Evolutionary conservation across 768 basidiomycete genomes (phyloP).

Genomic region (Amanita rimosa): DNA sequence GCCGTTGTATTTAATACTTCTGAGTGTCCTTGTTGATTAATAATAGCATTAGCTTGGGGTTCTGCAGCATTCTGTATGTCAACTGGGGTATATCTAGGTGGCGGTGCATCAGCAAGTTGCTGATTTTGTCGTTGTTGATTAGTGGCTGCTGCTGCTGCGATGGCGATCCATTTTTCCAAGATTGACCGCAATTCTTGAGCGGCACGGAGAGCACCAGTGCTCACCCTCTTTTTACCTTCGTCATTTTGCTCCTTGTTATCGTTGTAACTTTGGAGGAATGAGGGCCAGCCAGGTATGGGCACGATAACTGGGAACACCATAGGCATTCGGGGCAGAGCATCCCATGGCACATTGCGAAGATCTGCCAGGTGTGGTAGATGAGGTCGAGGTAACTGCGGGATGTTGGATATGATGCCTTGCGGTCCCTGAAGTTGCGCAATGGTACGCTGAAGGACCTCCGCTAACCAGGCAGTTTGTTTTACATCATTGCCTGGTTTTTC

Average conservation of each 20-base stretch:
- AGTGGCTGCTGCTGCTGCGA: constrained; percentile 38
- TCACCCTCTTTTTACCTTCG: constrained; percentile 22
- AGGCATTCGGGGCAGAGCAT: constrained; percentile 52
- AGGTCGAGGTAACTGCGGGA: constrained; percentile 42
- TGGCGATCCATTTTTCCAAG: constrained; percentile 69
- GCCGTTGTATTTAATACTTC: constrained; percentile 15
- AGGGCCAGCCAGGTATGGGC: constrained; percentile 54
- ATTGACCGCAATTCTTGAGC: constrained; percentile 56
- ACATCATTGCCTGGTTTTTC: constrained; percentile 23
- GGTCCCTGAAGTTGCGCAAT: constrained; percentile 51
- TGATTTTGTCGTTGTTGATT: constrained; percentile 14
- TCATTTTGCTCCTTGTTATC: constrained; percentile 17
- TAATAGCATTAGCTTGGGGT: not conserved
- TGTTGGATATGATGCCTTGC: constrained; percentile 36
- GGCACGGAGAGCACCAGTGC: constrained; percentile 32
- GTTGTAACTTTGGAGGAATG: constrained; percentile 30
- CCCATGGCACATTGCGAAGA: constrained; percentile 55
- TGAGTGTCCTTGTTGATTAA: constrained; percentile 6
- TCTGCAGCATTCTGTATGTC: constrained; percentile 9
- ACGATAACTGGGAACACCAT: constrained; percentile 75
- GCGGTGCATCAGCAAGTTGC: constrained; percentile 43
- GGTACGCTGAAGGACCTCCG: constrained; percentile 69
- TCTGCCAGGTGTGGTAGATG: constrained; percentile 57
- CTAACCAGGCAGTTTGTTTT: constrained; percentile 42
- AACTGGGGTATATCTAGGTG: constrained; percentile 65